Conservation (phyloP, 768 basidiomycete genomes). For the Pleurotus eryngii region DNA sequence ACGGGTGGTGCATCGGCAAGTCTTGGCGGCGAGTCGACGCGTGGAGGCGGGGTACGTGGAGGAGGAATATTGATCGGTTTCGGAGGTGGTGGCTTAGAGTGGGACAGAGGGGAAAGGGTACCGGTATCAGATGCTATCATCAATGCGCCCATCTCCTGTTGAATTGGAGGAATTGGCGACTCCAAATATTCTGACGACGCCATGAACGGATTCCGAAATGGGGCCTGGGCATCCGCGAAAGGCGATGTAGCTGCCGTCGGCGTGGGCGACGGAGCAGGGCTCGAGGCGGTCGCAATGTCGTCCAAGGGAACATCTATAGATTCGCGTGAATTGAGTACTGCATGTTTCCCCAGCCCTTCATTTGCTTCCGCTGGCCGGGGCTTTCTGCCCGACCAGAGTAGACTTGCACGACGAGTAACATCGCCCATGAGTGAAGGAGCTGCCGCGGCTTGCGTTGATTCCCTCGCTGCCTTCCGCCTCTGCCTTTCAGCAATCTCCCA, state of each 20-base stretch:
- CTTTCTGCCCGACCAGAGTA: conserved; percentile 48
- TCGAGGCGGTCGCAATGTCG: conserved; percentile 37
- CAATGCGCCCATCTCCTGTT: not conserved
- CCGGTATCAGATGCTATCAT: not conserved
- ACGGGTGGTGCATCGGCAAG: conserved; percentile 26
- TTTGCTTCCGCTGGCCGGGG: conserved; percentile 23
- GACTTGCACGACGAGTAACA: conserved; percentile 56
- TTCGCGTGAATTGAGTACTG: conserved; percentile 48
- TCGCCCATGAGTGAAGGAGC: conserved; percentile 50
- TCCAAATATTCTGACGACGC: not conserved
- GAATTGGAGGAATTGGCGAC: not conserved
- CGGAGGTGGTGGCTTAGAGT: conserved; percentile 40
- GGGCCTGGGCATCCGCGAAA: conserved; percentile 36
- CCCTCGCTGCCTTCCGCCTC: conserved; percentile 69
- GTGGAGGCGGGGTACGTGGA: conserved; percentile 56
- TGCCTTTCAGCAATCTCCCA: conserved; percentile 81
- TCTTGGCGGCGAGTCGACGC: conserved; percentile 34
- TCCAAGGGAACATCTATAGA: conserved; percentile 57
- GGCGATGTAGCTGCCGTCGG: conserved; percentile 45
- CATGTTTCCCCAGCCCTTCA: conserved; percentile 35
- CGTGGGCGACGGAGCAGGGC: conserved; percentile 37
- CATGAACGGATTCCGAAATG: not conserved
- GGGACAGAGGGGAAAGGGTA: conserved; percentile 12
- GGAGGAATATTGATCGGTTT: conserved; percentile 59
- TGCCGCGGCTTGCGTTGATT: conserved; percentile 32